These are phyloP conservation scores for Parascedosporium putredinis DNA, from an alignment of 2,329 filamentous ascomycete species.

Conservation along the genomic window DNA sequence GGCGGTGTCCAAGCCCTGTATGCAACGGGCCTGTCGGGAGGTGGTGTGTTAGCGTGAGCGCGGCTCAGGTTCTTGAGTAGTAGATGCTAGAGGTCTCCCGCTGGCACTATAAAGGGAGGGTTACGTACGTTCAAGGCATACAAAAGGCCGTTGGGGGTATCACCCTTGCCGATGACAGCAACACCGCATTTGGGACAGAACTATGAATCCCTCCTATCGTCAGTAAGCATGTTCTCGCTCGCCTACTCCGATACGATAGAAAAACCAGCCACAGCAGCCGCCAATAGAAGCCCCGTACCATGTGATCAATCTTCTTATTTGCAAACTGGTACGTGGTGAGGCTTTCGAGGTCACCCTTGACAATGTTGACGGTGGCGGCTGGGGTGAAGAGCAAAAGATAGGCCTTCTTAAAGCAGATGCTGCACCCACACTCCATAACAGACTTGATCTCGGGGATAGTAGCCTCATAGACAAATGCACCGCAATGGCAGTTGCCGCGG, in stretches of 20 bases:
- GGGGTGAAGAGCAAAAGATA: constrained; percentile 24
- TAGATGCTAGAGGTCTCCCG: too few relatives aligned
- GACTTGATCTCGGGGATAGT: constrained; percentile 46
- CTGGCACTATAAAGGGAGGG: not conserved
- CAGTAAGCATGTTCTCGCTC: too few relatives aligned
- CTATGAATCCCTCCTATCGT: constrained; percentile 22
- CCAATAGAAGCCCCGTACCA: too few relatives aligned
- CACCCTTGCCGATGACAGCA: constrained; percentile 22
- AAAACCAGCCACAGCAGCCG: too few relatives aligned
- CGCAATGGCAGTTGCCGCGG: constrained; percentile 49
- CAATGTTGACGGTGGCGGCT: constrained; percentile 26
- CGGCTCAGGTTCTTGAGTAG: too few relatives aligned
- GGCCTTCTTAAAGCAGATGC: constrained; percentile 46
- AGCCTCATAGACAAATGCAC: constrained; percentile 39
- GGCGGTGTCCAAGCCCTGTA: constrained; percentile 35
- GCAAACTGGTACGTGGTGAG: constrained; percentile 36
- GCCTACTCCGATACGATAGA: too few relatives aligned
- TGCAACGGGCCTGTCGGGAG: constrained; percentile 25
- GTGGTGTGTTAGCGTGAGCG: not conserved
- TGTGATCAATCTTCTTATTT: constrained; percentile 26
- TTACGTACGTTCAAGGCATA: constrained; percentile 3
- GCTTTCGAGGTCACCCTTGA: constrained; percentile 32
- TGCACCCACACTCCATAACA: constrained; percentile 53
- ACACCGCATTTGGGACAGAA: constrained; percentile 43
- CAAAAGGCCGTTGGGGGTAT: not conserved